Evolutionary conservation across 2,329 filamentous ascomycete species (phyloP), one percentile per base, ranked within the genome.

Genomic region (Aspergillus puulaauensis): DNA sequence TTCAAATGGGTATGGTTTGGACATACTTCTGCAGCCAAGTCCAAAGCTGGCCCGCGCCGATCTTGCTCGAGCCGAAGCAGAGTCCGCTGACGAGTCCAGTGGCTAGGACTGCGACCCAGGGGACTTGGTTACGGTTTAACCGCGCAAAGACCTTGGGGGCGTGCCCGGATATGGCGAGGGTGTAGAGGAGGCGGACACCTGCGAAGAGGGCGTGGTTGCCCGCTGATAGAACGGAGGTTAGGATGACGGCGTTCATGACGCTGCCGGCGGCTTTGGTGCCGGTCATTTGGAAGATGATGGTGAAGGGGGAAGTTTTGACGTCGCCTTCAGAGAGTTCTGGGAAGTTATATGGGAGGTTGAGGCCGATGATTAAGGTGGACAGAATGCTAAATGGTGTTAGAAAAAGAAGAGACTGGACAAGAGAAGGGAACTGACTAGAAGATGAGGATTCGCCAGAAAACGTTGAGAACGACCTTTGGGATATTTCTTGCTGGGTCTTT

Each of bases 1-100:
- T 31, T 63, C 56, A n/a, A 6, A 9, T 21, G 17, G 17, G 27
- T 4, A 15, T 21, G 45, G 17, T 43, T 14, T 39, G 68, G 17
- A 8, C 75, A 65, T 71, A 82, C 80, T 88, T 87, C 67, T 88
- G 86, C 17, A 88, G 72, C 86, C 86, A 88, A 1, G 79, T 82
- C 86, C 86, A 88, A 4, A 88, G 72, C 62, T 88, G 79, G 0
- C 86, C 86, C 0, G 86, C 85, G 0, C 85, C 84, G 53, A 88
- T 87, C 61, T 86, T 87, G 65, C 82, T 86, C 0, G 85, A 84
- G 2, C 84, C 86, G 55, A 89, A 88, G 64, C 85, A 87, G 0
- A 88, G 76, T 0, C 83, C 83, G 19, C 80, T 79, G 33, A 84
- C 78, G 0, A 80, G 64, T 1, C 81, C 80, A 0, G 84, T 86